These are phyloP conservation scores for Nakazawaea peltata DNA, from an alignment of 805 yeast species.

Conservation along the genomic window DNA sequence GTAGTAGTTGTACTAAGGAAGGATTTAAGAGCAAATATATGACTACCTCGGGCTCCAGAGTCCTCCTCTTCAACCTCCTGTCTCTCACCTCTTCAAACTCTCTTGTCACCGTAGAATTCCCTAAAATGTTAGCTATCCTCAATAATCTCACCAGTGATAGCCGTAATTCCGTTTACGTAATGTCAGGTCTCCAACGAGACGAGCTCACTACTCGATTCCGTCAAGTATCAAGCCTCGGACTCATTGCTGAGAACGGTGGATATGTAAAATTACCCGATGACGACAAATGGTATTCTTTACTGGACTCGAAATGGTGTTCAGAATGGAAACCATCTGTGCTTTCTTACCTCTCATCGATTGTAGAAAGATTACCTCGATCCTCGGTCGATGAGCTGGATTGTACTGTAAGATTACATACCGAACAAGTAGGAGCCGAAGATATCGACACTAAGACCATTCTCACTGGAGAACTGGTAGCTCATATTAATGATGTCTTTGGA, in stretches of 20 bases:
- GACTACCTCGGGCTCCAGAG: conserved; percentile 27
- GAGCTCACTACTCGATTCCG: conserved; percentile 64
- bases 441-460: conserved; percentile 56
- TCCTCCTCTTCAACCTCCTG: conserved; percentile 47
- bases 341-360: conserved; percentile 47
- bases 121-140: conserved; percentile 49
- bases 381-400: conserved; percentile 68
- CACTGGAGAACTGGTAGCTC: conserved; percentile 80
- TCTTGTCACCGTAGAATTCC: conserved; percentile 49
- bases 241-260: conserved; percentile 89
- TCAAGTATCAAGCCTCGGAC: conserved; percentile 62
- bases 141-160: conserved; percentile 51
- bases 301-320: conserved; percentile 39
- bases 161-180: conserved; percentile 60
- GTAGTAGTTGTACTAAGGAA: conserved; percentile 18
- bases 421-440: conserved; percentile 50
- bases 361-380: conserved; percentile 77
- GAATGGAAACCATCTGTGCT: conserved; percentile 55
- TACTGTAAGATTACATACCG: conserved; percentile 69
- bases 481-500: conserved; percentile 68
- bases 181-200: conserved; percentile 54
- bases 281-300: conserved; percentile 54
- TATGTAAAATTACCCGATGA: conserved; percentile 49
- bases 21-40: conserved; percentile 27
- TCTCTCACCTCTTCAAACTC: conserved; percentile 28